Base-by-base conservation (phyloP, 78 protist genomes). In the Polysphondylium violaceum region DNA sequence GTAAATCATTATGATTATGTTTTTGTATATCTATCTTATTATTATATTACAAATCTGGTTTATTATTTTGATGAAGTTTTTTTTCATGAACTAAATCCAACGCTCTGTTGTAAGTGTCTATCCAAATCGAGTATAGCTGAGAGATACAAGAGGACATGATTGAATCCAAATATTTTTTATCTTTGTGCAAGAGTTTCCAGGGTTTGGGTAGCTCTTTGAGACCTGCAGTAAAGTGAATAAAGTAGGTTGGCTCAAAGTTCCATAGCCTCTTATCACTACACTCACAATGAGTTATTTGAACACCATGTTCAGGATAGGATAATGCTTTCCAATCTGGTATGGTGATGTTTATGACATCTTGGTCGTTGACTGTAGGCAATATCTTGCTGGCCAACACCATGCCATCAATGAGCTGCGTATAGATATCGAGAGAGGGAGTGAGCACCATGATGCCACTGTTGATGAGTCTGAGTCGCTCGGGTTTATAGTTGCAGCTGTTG, bases 151-250 rank as follows among this genome's bases (percentile, higher is more conserved):
- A 1, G 7, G 86, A 60, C 56, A 61, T 60, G 50, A 4, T 7
- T 17, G 17, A 25, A 14, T 29, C 27, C 0, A 47, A 23, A 29
- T 25, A 23, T 44, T 44, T 29, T 6, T 21, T 0, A 50, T 69
- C 38, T n/a, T n/a, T n/a, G n/a, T n/a, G n/a, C 8, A 38, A 29
- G 21, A 74, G 38, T 2, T 60, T 8, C 91, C 91, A 83, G 36
- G 91, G 91, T 59, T 83, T 83, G 14, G 91, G 91, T 27, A 83
- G 51, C 33, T 67, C 77, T 69, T 83, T 83, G 5, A 83, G 68
- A 40, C 91, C 91, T 9, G 91, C 91, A 21, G 91, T 83, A 35
- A 35, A 83, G 31, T 83, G 91, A 21, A 83, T 6, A 19, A 83
- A 67, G 27, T 55, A 23, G 9, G 79, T 71, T 0, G 11, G 21